These are phyloP conservation scores for Asterophora parasitica DNA, from an alignment of 768 basidiomycete genomes.

Conservation along the genomic window DNA sequence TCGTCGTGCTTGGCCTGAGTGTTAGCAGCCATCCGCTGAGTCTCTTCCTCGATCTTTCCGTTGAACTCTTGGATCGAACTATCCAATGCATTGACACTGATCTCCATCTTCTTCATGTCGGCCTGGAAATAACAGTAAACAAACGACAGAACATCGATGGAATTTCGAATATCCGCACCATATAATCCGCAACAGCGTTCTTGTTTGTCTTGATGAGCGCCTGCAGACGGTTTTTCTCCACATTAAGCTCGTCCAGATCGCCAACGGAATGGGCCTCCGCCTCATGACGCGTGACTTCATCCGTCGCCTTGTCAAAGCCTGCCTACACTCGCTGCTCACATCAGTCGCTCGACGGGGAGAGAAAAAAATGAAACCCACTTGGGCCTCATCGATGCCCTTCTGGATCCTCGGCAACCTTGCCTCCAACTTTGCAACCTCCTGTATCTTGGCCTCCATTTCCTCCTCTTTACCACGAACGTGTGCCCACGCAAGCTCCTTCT, in stretches of 20 bases:
- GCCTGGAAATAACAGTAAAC: conserved; percentile 28
- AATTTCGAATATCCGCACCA: conserved; percentile 29
- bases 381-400: conserved; percentile 26
- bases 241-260: conserved; percentile 26
- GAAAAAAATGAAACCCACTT: conserved; percentile 22
- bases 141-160: neutral
- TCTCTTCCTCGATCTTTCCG: conserved; percentile 48
- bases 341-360: neutral
- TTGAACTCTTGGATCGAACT: conserved; percentile 35
- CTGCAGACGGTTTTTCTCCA: conserved; percentile 42
- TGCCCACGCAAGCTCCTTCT: conserved; percentile 85
- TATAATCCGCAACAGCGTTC: conserved; percentile 35
- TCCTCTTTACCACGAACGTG: conserved; percentile 69
- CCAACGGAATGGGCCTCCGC: conserved; percentile 26
- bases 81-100: conserved; percentile 28
- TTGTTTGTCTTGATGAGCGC: conserved; percentile 44
- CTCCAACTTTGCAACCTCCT: conserved; percentile 30
- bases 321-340: conserved; percentile 18
- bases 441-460: conserved; percentile 39
- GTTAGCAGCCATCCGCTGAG: conserved; percentile 46
- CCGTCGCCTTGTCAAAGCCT: conserved; percentile 25
- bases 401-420: conserved; percentile 35
- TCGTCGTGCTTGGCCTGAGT: conserved; percentile 62
- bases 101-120: conserved; percentile 48
- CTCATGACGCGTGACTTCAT: conserved; percentile 28